Base-by-base conservation (phyloP, 108 stramenopile species). In the Epithemia pelagica region DNA sequence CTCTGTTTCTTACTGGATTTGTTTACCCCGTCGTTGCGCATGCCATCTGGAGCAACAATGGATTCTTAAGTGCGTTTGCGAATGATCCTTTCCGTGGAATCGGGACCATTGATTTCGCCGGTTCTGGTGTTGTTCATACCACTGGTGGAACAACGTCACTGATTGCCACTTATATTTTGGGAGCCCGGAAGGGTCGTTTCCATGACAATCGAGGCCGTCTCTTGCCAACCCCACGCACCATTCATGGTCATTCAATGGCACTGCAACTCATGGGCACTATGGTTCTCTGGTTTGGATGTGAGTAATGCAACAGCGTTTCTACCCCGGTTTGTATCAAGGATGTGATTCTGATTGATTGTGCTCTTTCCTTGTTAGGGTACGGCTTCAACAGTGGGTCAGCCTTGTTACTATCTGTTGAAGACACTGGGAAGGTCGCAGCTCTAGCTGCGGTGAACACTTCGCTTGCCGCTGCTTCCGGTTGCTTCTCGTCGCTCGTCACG, bases 1-100 rank as follows among this genome's bases (percentile, higher is more conserved):
- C 89, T 8, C 52, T 86, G 27, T 55, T 78, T 25, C 61, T 96
- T 21, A 86, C 88, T 21, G 89, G 81, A 24, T 89, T 95, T 70
- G 77, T 93, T 52, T 96, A 96, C 63, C 96, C 96, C 2, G 82
- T 95, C n/a, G 87, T 92, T 30, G 92, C 78, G 7, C 96, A 93
- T 69, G 58, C 86, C 54, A 67, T 88, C 28, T 96, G 96, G 96
- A 71, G 62, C 57, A 32, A 53, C 26, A 67, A 73, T 25, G 96
- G 96, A 25, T 92, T 90, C 67, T 65, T 92, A 23, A 75, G 78
- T 60, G 89, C 84, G 57, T 74, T 87, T 8, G 65, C 77, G 3
- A 55, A 46, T 26, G 83, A 90, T 5, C 86, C 86, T 26, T 67
- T 81, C 0, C 81, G 72, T 67, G 82, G 69, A 32, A 66, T 74